Evolutionary conservation across 202 grass and related monocot genomes (phyloP).

Genomic region (Zoysia matrella): DNA sequence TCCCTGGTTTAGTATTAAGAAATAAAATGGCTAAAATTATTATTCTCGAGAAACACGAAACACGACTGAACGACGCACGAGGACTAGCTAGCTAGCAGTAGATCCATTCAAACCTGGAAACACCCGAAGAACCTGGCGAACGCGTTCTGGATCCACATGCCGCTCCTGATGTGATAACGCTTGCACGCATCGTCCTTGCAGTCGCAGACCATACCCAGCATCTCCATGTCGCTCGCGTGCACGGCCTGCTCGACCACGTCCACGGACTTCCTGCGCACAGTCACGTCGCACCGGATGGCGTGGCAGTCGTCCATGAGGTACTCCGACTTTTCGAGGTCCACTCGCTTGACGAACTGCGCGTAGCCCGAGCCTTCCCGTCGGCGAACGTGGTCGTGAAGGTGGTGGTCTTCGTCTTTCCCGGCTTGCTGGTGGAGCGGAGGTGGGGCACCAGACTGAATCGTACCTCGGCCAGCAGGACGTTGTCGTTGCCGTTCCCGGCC

Average conservation of each 20-base stretch:
- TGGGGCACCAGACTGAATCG: neutral
- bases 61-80: neutral
- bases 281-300: slow-evolving; percentile 24
- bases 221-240: neutral
- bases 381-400: neutral
- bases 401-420: too few species aligned
- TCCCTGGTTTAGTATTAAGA: too few species aligned
- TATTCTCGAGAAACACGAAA: too few species aligned
- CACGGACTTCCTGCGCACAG: neutral
- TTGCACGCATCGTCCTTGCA: slow-evolving; percentile 24
- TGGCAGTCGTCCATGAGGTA: slow-evolving; percentile 23
- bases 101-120: neutral
- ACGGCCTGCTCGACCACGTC: neutral
- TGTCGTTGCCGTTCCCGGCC: neutral
- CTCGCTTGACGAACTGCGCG: neutral
- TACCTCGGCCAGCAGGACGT: slow-evolving; percentile 10
- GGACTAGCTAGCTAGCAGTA: too few species aligned
- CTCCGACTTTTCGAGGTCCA: neutral
- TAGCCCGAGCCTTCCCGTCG: neutral
- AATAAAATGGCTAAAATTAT: too few species aligned
- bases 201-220: neutral
- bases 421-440: neutral
- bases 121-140: slow-evolving; percentile 12
- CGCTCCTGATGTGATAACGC: neutral
- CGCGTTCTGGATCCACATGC: neutral